Evolutionary conservation across 208 protist species (phyloP), one percentile per base, ranked within the genome.

Genomic region (Acanthamoeba sp.): DNA sequence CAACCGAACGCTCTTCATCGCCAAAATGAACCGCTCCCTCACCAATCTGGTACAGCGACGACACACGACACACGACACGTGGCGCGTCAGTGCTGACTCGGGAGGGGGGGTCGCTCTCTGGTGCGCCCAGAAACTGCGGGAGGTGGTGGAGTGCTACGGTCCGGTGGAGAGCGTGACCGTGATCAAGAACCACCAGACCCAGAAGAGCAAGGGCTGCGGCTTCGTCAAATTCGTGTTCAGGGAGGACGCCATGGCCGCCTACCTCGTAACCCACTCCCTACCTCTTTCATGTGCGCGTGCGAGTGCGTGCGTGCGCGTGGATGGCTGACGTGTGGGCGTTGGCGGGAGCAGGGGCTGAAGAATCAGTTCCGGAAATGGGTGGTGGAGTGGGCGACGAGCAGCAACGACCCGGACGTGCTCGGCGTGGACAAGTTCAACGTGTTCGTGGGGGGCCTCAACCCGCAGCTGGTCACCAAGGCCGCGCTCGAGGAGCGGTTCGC

Each of bases 1-100:
- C 36, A 94, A 95, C 38, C 94, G 94, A n/a, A 95, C 94, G 10
- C 55, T 95, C n/a, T 95, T 95, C 45, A 20, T 95, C 34, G 94
- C 94, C 36, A 95, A 95, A 42, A 62, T 95, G 48, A 76, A 59
- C 48, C 64, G 89, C 36, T n/a, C 18, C 50, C 55, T 95, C 29
- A 95, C 50, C 32, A 87, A n/a, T 10, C 62, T 62, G 36, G 89
- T 93, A 93, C 20, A 36, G 0, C 2, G 29, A 76, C 66, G 7
- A 6, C 66, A 34, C n/a, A 24, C 18, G 18, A 45, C 34, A 34
- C 66, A 38, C 66, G 66, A 20, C 22, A 34, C 16, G 34, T 36
- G 18, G 6, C 40, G 27, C 40, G 66, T 73, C n/a, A 40, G n/a
- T 14, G 22, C 66, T 32, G 34, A 32, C 66, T 18, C 34, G 12